Evolutionary conservation across 75 land plant species (phyloP), one percentile per base, ranked within the genome.

Genomic region (Sequoiadendron giganteum): DNA sequence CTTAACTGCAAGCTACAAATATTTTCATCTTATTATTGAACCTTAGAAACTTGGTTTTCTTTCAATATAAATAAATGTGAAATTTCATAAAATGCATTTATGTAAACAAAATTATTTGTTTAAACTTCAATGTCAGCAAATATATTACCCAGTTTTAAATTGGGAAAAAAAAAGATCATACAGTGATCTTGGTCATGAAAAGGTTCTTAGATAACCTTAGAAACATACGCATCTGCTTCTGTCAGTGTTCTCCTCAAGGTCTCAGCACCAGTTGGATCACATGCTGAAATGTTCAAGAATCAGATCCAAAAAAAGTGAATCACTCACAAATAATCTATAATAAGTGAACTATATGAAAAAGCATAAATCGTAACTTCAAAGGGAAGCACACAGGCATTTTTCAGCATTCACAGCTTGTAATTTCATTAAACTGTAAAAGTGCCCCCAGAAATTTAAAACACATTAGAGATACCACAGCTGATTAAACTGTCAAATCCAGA

Each of bases 221-320:
- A 92, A 52, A 85, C 87, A 43, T 87, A 85, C 25, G 93, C 80
- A 28, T 88, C 86, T 72, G 93, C 93, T 42, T 92, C 92, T 56
- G 87, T 81, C 70, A 92, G 85, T 47, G 89, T 79, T 84, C 85
- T 87, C 34, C 73, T 90, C 18, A 92, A 61, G 28, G 86, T 79
- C 78, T 88, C 90, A 13, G 92, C 87, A 80, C 85, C 86, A 55
- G 70, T 82, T 34, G 92, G 90, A 85, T 90, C 90, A 87, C 93
- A 90, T 45, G 92, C 93, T 92, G 90, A 36, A 54, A 86, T 28
- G 43, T 3, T 73, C 48, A 68, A 55, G 75, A 40, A 61, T 86
- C 72, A 61, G 32, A 32, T 32, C 39, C 28, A 36, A 36, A 25
- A n/a, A 39, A 0, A 8, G 0, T 34, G n/a, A 40, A 86, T 16